These are phyloP conservation scores for Domatiomyces catenatus DNA, from an alignment of 2,329 filamentous ascomycete species.

Conservation along the genomic window DNA sequence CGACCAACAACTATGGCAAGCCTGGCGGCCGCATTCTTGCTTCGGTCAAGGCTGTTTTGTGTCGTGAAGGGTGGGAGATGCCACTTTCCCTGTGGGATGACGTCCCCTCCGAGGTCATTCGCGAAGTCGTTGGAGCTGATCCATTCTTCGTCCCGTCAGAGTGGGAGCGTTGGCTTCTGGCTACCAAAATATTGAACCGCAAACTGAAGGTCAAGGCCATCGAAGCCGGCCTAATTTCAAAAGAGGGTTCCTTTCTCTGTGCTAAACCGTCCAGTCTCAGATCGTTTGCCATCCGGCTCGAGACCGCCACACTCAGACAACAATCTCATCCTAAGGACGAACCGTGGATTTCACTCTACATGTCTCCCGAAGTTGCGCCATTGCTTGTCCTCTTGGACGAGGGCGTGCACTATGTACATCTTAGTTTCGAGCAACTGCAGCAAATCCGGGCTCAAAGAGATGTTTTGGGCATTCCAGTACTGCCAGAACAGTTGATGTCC, in stretches of 20 bases:
- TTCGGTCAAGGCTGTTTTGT: conserved; percentile 44
- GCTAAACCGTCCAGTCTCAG: conserved; percentile 34
- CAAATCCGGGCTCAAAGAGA: conserved; percentile 38
- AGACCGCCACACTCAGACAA: conserved; percentile 36
- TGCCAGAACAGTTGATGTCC: conserved; percentile 40
- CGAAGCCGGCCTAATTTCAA: conserved; percentile 33
- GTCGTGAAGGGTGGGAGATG: conserved; percentile 43
- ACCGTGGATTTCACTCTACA: conserved; percentile 37
- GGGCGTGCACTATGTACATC: conserved; percentile 45
- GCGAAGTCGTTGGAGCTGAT: conserved; percentile 44
- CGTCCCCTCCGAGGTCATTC: conserved; percentile 41
- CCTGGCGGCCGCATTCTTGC: conserved; percentile 40
- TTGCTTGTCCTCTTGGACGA: conserved; percentile 41
- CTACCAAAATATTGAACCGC: conserved; percentile 39
- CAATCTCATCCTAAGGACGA: conserved; percentile 25
- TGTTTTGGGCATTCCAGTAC: conserved; percentile 37
- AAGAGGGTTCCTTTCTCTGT: conserved; percentile 27
- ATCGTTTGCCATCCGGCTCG: conserved; percentile 38
- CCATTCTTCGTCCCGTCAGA: conserved; percentile 44
- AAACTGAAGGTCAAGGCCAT: conserved; percentile 33
- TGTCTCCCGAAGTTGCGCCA: conserved; percentile 39
- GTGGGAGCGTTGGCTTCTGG: conserved; percentile 42
- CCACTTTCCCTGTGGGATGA: conserved; percentile 37
- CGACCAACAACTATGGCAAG: conserved; percentile 40
- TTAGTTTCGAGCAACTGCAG: conserved; percentile 44